These are phyloP conservation scores for Recurvomyces mirabilis DNA, from an alignment of 495 filamentous ascomycete genomes.

Conservation along the genomic window DNA sequence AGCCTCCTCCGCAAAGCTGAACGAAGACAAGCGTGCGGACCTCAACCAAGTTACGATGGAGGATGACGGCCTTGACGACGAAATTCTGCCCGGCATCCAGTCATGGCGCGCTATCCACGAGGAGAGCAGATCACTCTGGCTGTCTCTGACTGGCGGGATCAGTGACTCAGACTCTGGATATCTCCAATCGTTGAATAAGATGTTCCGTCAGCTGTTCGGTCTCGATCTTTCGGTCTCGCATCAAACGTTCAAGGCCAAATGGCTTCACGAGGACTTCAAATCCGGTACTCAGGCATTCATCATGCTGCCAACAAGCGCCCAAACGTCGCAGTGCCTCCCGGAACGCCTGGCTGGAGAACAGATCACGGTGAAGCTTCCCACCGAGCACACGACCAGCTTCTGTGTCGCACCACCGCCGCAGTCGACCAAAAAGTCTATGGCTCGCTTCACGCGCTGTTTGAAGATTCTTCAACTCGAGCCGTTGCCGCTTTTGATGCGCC, in stretches of 20 bases:
- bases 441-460: neutral
- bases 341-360: neutral
- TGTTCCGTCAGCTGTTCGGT: conserved; percentile 2
- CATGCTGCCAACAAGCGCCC: neutral
- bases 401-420: neutral
- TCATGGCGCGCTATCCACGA: neutral
- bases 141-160: neutral
- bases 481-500: neutral
- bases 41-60: neutral
- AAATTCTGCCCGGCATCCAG: neutral
- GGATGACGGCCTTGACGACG: neutral
- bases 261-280: neutral
- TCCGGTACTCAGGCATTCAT: neutral
- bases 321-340: neutral
- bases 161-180: neutral
- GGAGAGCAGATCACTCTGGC: neutral
- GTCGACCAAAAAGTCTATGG: neutral
- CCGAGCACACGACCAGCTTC: neutral
- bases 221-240: conserved; percentile 4
- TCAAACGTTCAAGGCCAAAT: neutral
- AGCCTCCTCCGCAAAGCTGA: neutral
- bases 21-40: neutral
- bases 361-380: neutral
- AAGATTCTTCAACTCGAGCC: neutral
- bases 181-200: neutral